A percentile compares a stretch with the other conserved stretches of the same genome.
Conservation (phyloP, 2,329 filamentous ascomycete species). For the Aspergillus sp. region DNA sequence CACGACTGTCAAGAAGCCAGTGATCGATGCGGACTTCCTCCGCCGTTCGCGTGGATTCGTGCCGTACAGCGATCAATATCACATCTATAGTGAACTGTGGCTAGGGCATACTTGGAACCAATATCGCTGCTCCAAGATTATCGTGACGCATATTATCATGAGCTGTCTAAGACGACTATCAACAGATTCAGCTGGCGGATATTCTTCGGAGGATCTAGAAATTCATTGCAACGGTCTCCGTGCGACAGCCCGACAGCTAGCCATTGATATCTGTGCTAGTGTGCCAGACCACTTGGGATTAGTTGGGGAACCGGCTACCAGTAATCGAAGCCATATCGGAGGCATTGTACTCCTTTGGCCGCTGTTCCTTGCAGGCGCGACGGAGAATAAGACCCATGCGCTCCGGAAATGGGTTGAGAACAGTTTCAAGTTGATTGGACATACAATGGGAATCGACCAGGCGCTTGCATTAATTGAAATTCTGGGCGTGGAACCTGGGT, state of each 20-base stretch:
- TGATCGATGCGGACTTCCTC: slow-evolving; percentile 31
- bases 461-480: slow-evolving; percentile 30
- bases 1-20: slow-evolving; percentile 16
- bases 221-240: slow-evolving; percentile 24
- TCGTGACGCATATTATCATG: slow-evolving; percentile 46
- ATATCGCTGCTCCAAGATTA: slow-evolving; percentile 53
- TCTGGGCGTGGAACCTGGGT: slow-evolving; percentile 20
- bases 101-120: slow-evolving; percentile 53
- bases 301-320: slow-evolving; percentile 10
- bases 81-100: slow-evolving; percentile 51
- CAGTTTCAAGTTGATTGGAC: slow-evolving; percentile 27
- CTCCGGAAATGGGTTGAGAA: slow-evolving; percentile 27
- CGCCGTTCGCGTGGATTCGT: slow-evolving; percentile 17
- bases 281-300: slow-evolving; percentile 29
- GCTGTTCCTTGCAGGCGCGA: slow-evolving; percentile 29
- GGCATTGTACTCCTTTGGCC: slow-evolving; percentile 33
- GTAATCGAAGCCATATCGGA: slow-evolving; percentile 23
- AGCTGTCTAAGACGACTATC: slow-evolving; percentile 22
- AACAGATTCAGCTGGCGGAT: slow-evolving; percentile 11
- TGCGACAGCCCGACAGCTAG: slow-evolving; percentile 21
- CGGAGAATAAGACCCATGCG: slow-evolving; percentile 20
- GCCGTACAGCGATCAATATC: slow-evolving; percentile 47
- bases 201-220: slow-evolving; percentile 23
- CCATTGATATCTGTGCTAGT: slow-evolving; percentile 31
- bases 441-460: slow-evolving; percentile 32